Evolutionary conservation across 139 green algal species (phyloP), one percentile per base, ranked within the genome.

Genomic region (Haematococcus sp.): DNA sequence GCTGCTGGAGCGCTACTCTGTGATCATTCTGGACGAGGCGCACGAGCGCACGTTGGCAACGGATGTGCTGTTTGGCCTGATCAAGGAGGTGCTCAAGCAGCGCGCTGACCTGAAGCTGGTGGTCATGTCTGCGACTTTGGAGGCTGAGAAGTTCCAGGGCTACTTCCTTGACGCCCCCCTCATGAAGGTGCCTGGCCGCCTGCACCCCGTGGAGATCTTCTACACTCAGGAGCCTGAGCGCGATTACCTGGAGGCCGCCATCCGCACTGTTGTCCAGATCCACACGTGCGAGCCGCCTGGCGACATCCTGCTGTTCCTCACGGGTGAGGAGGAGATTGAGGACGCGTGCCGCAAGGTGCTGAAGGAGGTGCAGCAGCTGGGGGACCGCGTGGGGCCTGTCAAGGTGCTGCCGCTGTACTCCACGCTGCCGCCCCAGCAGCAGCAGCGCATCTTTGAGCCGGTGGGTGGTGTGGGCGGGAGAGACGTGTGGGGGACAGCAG

Each of bases 241-340:
- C 22, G 96, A 99, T 80, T 99, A 99, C 76, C 78, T 99, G 46
- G 96, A 99, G 75, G 96, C 96, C 35, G 91, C 94, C 52, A 97
- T 99, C 69, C 88, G 95, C 55, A 99, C 96, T 33, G 96, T 98
- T 55, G 92, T 98, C 44, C 92, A 98, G 85, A 97, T 98, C 70
- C 93, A 98, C 78, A 70, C 81, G n/a, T 92, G 82, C 75, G 93
- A 97, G 79, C 84, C 84, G 31, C 79, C 89, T 44, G 87, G 96
- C 20, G 96, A 99, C 82, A 89, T 99, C 49, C 83, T 99, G 65
- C 74, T 99, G 60, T 99, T 99, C 83, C 85, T 99, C 32, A 99
- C 96, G 25, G 96, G 96, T 25, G 96, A 99, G 79, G 96, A 99
- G 86, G 96, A 99, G 83, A 99, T 99, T 70, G 96, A 99, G 86